Evolutionary conservation across 805 yeast genomes (phyloP).

Genomic region (Kuraishia piskuri): DNA sequence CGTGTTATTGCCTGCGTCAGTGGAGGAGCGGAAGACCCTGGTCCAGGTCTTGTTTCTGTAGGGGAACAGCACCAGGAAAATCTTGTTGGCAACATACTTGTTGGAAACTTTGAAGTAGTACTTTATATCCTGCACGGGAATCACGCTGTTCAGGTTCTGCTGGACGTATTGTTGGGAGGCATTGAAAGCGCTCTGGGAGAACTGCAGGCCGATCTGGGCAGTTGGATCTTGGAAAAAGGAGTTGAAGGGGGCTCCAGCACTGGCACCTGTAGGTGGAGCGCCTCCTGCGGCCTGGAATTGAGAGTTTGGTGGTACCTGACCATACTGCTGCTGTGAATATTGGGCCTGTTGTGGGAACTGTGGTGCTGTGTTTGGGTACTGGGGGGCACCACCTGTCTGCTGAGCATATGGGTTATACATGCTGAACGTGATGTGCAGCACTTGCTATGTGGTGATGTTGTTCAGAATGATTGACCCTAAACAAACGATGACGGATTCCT

Average conservation of each 20-base stretch:
- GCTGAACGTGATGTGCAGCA: background rate
- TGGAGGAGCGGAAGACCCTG: slow-evolving; percentile 33
- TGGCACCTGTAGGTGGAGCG: slow-evolving; percentile 7
- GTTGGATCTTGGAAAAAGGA: slow-evolving; percentile 68
- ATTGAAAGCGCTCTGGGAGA: slow-evolving; percentile 77
- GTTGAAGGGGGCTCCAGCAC: slow-evolving; percentile 16
- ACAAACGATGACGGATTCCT: too few species aligned
- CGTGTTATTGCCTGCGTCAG: slow-evolving; percentile 21
- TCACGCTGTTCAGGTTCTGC: slow-evolving; percentile 51
- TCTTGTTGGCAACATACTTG: slow-evolving; percentile 69
- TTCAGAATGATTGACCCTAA: too few species aligned
- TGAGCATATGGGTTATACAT: slow-evolving; percentile 5
- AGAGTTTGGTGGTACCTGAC: slow-evolving; percentile 14
- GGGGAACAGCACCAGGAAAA: slow-evolving; percentile 73
- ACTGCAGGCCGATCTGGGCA: slow-evolving; percentile 77
- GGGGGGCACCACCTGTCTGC: background rate
- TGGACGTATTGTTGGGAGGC: slow-evolving; percentile 77
- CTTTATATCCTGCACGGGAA: slow-evolving; percentile 51
- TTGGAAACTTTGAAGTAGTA: slow-evolving; percentile 91
- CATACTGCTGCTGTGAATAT: slow-evolving; percentile 18
- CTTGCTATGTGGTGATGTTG: too few species aligned
- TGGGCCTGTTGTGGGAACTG: slow-evolving; percentile 5
- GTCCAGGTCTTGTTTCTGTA: slow-evolving; percentile 82
- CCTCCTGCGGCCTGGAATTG: slow-evolving; percentile 11
- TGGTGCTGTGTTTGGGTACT: background rate